These are phyloP conservation scores for Strobilomyces dryophilus DNA, from an alignment of 768 basidiomycete genomes.

Conservation along the genomic window DNA sequence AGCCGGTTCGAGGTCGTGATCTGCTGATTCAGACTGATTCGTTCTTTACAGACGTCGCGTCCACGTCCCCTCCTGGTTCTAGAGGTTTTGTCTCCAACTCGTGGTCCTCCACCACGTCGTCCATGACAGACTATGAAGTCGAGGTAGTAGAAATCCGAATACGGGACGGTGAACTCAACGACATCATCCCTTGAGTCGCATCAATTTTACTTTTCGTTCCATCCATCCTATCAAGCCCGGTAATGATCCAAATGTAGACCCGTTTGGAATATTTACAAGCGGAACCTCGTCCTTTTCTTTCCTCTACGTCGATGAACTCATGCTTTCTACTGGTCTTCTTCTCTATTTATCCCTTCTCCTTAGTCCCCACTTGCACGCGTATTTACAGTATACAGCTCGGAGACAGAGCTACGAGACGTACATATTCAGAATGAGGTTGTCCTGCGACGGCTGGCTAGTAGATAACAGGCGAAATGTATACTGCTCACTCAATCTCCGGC, in stretches of 20 bases:
- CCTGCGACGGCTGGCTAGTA: not conserved
- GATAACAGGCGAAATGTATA: constrained; percentile 14
- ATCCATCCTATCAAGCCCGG: constrained; percentile 3
- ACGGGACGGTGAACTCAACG: constrained; percentile 69
- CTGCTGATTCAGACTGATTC: constrained; percentile 1
- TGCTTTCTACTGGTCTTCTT: constrained; percentile 5
- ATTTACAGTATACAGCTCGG: constrained; percentile 6
- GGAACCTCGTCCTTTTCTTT: not conserved
- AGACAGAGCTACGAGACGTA: constrained; percentile 6
- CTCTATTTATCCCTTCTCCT: not conserved
- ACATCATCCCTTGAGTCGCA: constrained; percentile 59
- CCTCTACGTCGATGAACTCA: constrained; percentile 5
- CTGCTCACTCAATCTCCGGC: constrained; percentile 18
- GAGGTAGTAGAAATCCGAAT: constrained; percentile 88
- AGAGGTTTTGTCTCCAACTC: constrained; percentile 64
- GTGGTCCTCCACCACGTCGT: constrained; percentile 61
- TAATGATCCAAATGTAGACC: constrained; percentile 13
- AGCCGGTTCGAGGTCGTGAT: constrained; percentile 33
- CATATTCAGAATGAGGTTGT: not conserved
- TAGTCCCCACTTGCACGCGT: not conserved
- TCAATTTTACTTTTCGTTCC: too few relatives aligned
- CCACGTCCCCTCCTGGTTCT: constrained; percentile 75
- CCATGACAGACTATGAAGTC: constrained; percentile 72
- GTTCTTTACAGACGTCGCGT: constrained; percentile 59
- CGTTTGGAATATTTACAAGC: constrained; percentile 14